Evolutionary conservation across 2,329 filamentous ascomycete genomes (phyloP), one percentile per base, ranked within the genome.

Genomic region (Monascus ruber): DNA sequence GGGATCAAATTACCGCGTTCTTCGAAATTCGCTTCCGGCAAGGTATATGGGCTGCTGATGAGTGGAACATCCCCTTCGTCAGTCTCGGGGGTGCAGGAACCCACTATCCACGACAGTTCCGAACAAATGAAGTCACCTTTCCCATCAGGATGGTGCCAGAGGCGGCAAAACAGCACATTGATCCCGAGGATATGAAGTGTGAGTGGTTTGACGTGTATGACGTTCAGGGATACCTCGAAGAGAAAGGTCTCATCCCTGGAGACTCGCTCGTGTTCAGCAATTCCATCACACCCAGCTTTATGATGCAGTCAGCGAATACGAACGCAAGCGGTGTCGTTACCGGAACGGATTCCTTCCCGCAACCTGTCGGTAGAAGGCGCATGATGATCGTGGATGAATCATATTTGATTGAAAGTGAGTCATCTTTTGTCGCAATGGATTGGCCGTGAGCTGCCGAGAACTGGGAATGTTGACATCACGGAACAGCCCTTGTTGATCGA

Each of bases 191-290:
- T 28, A 36, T 39, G 4, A 42, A 43, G 11, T 39, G 47, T 27
- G 41, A 50, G 24, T 51, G 49, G 49, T 50, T 48, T 28, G 49
- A 51, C 36, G 37, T 42, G 7, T 40, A 44, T 33, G 49, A 51
- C 36, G 34, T 51, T 2, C 47, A 51, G 27, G 43, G 44, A 6
- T 50, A 43, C 34, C 26, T 50, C 28, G 28, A 38, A 8, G 38
- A 38, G 6, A 40, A 40, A 34, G 42, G 42, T 2, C 39, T 47
- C n/a, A 17, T 24, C 3, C 9, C 40, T 9, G 35, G 37, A 11
- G 37, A 24, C 1, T 38, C 39, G 26, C 37, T 32, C 26, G 35
- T 34, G 5, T 31, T 26, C 3, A 34, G 24, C 5, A 24, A 34
- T 28, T 43, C 40, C 6, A 26, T 10, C 4, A n/a, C 36, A 6